These are phyloP conservation scores for Botryosphaeria dothidea DNA, from an alignment of 2,329 filamentous ascomycete genomes.

Conservation along the genomic window DNA sequence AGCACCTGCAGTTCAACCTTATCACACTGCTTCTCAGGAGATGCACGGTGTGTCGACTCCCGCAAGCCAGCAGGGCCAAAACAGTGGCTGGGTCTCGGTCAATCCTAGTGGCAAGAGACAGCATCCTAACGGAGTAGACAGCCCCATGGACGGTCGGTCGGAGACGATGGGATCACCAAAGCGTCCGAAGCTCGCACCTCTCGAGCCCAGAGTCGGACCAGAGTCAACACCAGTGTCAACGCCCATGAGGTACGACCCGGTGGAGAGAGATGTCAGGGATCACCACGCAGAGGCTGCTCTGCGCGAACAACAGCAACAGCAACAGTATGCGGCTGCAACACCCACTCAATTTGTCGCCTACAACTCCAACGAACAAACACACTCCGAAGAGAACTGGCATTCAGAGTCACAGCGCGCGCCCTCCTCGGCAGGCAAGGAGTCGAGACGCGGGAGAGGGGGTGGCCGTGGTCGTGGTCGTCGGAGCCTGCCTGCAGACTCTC, in stretches of 20 bases:
- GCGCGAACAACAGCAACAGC: conserved; percentile 1
- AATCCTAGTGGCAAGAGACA: conserved; percentile 45
- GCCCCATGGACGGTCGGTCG: conserved; percentile 31
- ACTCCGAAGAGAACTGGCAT: conserved; percentile 33
- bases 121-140: conserved; percentile 37
- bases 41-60: neutral
- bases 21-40: neutral
- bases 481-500: conserved; percentile 29
- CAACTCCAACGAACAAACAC: conserved; percentile 27
- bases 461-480: conserved; percentile 44
- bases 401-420: conserved; percentile 32
- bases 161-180: conserved; percentile 44
- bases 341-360: conserved; percentile 29
- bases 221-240: conserved; percentile 12
- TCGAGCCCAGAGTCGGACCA: conserved; percentile 37
- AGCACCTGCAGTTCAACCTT: neutral
- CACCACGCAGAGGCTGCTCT: neutral
- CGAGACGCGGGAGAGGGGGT: conserved; percentile 26
- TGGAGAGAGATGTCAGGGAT: conserved; percentile 3
- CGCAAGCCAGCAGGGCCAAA: conserved; percentile 1
- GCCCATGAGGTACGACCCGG: conserved; percentile 8
- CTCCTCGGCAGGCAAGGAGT: conserved; percentile 17
- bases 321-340: conserved; percentile 23
- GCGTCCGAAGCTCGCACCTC: conserved; percentile 44
- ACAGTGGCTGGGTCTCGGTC: conserved; percentile 46